Percentiles rank a stretch among this genome's conserved stretches.
Conservation (phyloP, 1,284 basidiomycete genomes). For the Entoloma clypeatum region DNA sequence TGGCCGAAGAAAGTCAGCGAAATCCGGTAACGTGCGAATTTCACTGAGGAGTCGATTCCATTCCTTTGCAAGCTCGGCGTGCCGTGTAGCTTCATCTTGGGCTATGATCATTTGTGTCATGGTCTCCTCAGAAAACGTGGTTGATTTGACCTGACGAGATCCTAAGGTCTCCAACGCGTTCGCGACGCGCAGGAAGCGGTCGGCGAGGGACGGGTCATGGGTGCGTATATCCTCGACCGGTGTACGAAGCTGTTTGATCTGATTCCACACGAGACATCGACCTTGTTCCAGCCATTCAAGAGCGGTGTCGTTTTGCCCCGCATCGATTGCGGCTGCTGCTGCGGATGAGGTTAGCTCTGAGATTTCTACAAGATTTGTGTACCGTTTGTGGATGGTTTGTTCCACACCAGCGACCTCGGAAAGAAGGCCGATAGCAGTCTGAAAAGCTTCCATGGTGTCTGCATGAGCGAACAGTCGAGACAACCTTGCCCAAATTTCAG, state of each 20-base stretch:
- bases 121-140: neutral
- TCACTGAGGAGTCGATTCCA: conserved; percentile 12
- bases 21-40: conserved; percentile 11
- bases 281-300: conserved; percentile 7
- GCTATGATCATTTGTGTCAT: neutral
- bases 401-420: neutral
- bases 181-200: neutral
- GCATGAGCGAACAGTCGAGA: no score
- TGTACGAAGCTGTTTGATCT: conserved; percentile 2
- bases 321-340: conserved; percentile 1
- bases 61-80: neutral
- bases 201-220: conserved; percentile 1
- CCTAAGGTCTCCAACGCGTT: neutral
- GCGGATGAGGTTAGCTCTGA: neutral
- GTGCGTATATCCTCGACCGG: neutral
- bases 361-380: neutral
- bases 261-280: neutral
- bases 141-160: no score
- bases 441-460: no score
- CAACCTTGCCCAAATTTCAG: no score
- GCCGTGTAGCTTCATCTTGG: neutral
- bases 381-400: neutral
- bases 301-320: neutral
- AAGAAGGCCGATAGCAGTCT: conserved; percentile 1
- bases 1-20: conserved; percentile 19